A percentile compares a stretch with the other conserved stretches of the same genome.
Evolutionary conservation across 1,284 basidiomycete species (phyloP).

Genomic region (Moniliophthora roreri): DNA sequence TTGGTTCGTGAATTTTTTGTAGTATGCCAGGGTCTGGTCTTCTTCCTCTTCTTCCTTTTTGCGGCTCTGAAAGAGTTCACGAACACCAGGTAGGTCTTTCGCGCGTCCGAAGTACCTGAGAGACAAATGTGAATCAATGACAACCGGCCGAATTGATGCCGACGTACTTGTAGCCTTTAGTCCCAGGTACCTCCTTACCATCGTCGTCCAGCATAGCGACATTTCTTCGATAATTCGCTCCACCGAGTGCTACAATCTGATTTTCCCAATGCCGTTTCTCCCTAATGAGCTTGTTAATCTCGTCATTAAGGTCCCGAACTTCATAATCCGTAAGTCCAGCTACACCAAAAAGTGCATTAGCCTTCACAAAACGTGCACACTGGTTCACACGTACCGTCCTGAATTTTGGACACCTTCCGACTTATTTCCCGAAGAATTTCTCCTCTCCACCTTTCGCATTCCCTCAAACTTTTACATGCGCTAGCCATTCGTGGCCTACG

Average conservation of each 20-base stretch:
- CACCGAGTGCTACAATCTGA: conserved; percentile 92
- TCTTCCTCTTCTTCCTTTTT: conserved; percentile 86
- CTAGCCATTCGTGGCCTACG: conserved; percentile 89
- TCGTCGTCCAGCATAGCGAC: conserved; percentile 92
- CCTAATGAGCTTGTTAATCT: conserved; percentile 94
- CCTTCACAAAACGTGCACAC: background rate
- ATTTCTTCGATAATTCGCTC: conserved; percentile 94
- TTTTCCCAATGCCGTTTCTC: conserved; percentile 99
- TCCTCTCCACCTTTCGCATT: conserved; percentile 95
- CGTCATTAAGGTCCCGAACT: conserved; percentile 94
- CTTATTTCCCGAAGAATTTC: conserved; percentile 95
- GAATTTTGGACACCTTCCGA: conserved; percentile 96
- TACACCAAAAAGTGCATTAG: conserved; percentile 29
- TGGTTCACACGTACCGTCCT: conserved; percentile 73
- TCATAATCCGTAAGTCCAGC: conserved; percentile 95
- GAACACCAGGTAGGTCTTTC: conserved; percentile 94
- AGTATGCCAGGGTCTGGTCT: conserved; percentile 73
- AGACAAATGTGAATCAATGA: conserved; percentile 6
- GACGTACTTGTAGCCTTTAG: conserved; percentile 95
- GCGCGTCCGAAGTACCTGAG: conserved; percentile 94
- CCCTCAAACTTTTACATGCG: conserved; percentile 85
- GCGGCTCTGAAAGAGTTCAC: conserved; percentile 86
- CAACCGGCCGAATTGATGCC: background rate
- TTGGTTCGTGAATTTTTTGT: conserved; percentile 88
- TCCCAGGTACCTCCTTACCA: conserved; percentile 93